Evolutionary conservation across 1,139 yeast species (phyloP), one percentile per base, ranked within the genome.

Genomic region (Kodamaea arcana): DNA sequence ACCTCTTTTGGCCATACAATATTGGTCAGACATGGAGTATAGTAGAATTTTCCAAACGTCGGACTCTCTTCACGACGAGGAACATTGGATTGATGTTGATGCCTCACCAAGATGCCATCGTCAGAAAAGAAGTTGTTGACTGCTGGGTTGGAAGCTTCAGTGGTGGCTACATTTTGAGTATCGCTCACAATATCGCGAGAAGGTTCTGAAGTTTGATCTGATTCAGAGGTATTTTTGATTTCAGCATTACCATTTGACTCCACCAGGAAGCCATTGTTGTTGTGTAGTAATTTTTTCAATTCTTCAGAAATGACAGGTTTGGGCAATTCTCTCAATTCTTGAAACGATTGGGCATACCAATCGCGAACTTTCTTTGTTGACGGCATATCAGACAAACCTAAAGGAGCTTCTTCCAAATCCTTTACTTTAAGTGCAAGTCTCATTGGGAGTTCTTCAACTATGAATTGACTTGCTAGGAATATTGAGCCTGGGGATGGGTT

Each of bases 331-430:
- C 84, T 78, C 47, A 87, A 69, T 51, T 87, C 96, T 48, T 86
- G 88, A 56, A 87, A 88, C 13, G 92, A 81, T 57, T 86, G 94
- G 2, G 94, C 92, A 52, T 88, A 88, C 96, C 96, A 88, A 53
- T 85, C 80, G 43, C 81, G 75, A 15, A 88, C 96, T 45, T 80
- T 73, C 39, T 73, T 66, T 32, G 92, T 85, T 3, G 88, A 79
- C 1, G 88, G 87, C 77, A 80, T 80, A 26, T 79, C 69, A 46
- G 70, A 72, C 38, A 88, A 69, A 0, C 87, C 92, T 47, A 80
- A 69, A 0, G 96, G 96, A 23, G 94, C 74, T 29, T 75, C 74
- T 32, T 87, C 95, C 39, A 88, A 65, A 53, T 87, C 96, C 54
- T 84, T 81, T 22, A 87, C 95, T 39, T 94, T 74, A 47, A 84